Evolutionary conservation across 257 asterid species (phyloP).

Genomic region (Rubia yunnanensis): DNA sequence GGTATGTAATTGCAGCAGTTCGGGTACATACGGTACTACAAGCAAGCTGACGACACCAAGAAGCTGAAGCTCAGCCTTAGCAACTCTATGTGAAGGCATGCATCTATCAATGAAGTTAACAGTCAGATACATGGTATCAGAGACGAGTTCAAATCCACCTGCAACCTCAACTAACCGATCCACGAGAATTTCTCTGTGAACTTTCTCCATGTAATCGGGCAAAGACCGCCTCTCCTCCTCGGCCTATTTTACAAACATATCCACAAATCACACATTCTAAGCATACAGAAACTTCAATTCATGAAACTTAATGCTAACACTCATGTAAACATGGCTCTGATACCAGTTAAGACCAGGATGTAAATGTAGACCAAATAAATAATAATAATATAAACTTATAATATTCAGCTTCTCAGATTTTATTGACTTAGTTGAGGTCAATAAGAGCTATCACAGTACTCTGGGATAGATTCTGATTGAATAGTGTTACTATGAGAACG

Average conservation of each 20-base stretch:
- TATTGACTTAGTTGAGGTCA: no score
- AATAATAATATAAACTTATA: no score
- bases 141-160: slow-evolving; percentile 64
- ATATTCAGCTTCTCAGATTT: no score
- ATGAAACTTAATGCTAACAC: neutral
- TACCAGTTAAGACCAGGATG: no score
- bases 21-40: slow-evolving; percentile 63
- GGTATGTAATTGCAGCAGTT: neutral
- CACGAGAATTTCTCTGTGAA: slow-evolving; percentile 60
- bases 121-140: slow-evolving; percentile 69
- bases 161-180: slow-evolving; percentile 94
- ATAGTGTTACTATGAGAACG: no score
- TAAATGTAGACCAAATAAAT: no score
- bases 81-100: slow-evolving; percentile 43
- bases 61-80: slow-evolving; percentile 72
- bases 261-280: neutral
- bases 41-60: slow-evolving; percentile 89
- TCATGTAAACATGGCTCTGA: neutral
- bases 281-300: no score
- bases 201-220: slow-evolving; percentile 61
- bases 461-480: no score
- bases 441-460: no score
- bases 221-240: slow-evolving; percentile 61
- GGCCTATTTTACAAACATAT: slow-evolving; percentile 39
- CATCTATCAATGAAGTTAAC: slow-evolving; percentile 66